Base-by-base conservation (phyloP, 441 rosid species). In the Bruguiera hainesii region DNA sequence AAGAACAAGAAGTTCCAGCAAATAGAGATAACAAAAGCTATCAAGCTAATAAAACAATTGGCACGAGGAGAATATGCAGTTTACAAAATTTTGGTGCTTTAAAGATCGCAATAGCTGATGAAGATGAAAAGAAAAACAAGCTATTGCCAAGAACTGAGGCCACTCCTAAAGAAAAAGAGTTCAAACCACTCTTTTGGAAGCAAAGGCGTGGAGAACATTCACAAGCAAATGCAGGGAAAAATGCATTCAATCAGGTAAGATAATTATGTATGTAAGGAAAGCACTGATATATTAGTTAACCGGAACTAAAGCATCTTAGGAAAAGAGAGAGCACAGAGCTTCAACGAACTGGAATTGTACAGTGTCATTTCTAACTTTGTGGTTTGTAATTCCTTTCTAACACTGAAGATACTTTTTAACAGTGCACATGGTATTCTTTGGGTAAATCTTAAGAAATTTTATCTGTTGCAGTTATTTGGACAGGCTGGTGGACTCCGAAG, bases 131-230 rank as follows among this genome's bases (percentile, higher is more conserved):
- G 53, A 64, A 60, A 65, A 73, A 65, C 62, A 68, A 53, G 33
- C n/a, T 81, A 39, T 25, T 52, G 61, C 67, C 84, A 48, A 68
- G 60, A 23, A 63, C 76, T 60, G 95, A 84, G 72, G 81, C 71
- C 18, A 86, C 95, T 21, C 91, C 96, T 20, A 92, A 88, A 76
- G 93, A 77, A 73, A 92, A 87, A 77, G 86, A 89, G 29, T 73
- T 66, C 23, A 88, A 79, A 75, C 79, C 81, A 69, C 37, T 77
- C 71, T 86, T 86, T 67, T 76, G 80, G 85, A 78, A 78, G 81
- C 88, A 71, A 64, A 82, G 84, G 66, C 75, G 67, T 76, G 78
- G 80, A 68, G 87, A 82, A 63, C 76, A 71, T 75, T 75, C 77
- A 58, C 83, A 52, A 31, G 72, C 63, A 23, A 81, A 70, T 62